Conservation (phyloP, 1,139 yeast genomes). For the Debaryomycetaceae sp. region DNA sequence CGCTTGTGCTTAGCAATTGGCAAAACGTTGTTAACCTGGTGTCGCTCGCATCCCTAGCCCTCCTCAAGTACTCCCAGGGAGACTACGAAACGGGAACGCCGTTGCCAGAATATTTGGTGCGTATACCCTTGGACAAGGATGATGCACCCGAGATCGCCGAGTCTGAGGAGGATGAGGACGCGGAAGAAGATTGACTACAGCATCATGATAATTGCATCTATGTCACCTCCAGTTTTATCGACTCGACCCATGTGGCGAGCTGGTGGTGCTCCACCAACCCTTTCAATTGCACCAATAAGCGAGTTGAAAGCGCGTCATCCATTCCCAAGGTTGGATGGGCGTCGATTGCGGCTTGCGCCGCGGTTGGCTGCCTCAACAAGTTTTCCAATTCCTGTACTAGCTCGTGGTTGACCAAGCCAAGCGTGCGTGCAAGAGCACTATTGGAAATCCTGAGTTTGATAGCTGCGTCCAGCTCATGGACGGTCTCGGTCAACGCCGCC, state of each 20-base stretch:
- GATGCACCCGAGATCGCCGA: constrained; percentile 11
- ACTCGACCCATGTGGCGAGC: constrained; percentile 25
- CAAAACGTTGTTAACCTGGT: constrained; percentile 61
- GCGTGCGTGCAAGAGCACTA: constrained; percentile 38
- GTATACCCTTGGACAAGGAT: constrained; percentile 50
- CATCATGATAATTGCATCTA: constrained; percentile 3
- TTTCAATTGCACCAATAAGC: constrained; percentile 2
- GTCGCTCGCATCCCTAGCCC: constrained; percentile 61
- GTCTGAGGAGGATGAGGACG: constrained; percentile 9
- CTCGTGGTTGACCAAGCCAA: constrained; percentile 12
- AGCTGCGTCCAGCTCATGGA: constrained; percentile 40
- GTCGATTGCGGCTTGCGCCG: no score
- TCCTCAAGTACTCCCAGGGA: constrained; percentile 42
- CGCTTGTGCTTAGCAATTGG: constrained; percentile 62
- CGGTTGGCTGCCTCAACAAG: constrained; percentile 6
- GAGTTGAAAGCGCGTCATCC: constrained; percentile 2
- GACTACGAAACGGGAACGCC: constrained; percentile 38
- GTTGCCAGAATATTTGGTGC: constrained; percentile 58
- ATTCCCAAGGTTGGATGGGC: neutral
- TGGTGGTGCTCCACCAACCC: constrained; percentile 15
- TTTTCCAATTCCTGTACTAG: constrained; percentile 13
- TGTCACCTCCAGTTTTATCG: constrained; percentile 15
- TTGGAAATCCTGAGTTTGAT: constrained; percentile 35
- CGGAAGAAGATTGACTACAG: constrained; percentile 8
- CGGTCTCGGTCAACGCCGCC: constrained; percentile 37